Base-by-base conservation (phyloP, 2,329 filamentous ascomycete genomes). In the Metarhizium brunneum region DNA sequence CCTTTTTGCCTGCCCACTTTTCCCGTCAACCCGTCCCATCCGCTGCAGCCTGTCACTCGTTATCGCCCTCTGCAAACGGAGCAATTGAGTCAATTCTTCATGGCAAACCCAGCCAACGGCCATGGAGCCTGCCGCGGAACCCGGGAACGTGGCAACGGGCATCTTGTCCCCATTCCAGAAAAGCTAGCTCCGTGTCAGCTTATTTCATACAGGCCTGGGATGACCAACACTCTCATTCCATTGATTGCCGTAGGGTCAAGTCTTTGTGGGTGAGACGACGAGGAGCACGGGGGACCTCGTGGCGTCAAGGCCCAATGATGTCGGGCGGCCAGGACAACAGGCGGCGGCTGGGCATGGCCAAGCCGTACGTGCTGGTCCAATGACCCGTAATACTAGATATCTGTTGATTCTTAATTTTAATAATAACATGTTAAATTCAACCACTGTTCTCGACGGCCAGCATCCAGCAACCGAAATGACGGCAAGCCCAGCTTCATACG, bases 401-500 rank as follows among this genome's bases (percentile, higher is more conserved):
- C 25, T 25, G 25, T 25, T 25, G 25, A 4, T 25, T 25, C 25
- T 25, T 25, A 4, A 25, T 25, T 25, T 25, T 4, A 25, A 25
- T 4, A 1, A 25, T 1, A 25, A 25, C 25, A 25, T 25, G 25
- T 25, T 25, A 25, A 25, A 4, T 25, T 25, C 25, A 25, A 25
- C 25, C 25, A 25, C 25, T 4, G 1, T 25, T 25, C 25, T 25
- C 25, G 25, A 25, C 25, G 25, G 25, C 25, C 25, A 25, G 25
- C 25, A 10, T 16, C 36, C 40, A 30, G 14, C 43, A 18, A 36
- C 16, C 42, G 47, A 50, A 52, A 43, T 47, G 18, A 40, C 50
- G 18, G 36, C 42, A 25, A 20, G 25, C 10, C 53, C 56, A 14
- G 49, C 52, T 8, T 52, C 56, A 8, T 57, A 57, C 53, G n/a